These are phyloP conservation scores for Alternaria triticimaculans DNA, from an alignment of 2,329 filamentous ascomycete species.

Conservation along the genomic window DNA sequence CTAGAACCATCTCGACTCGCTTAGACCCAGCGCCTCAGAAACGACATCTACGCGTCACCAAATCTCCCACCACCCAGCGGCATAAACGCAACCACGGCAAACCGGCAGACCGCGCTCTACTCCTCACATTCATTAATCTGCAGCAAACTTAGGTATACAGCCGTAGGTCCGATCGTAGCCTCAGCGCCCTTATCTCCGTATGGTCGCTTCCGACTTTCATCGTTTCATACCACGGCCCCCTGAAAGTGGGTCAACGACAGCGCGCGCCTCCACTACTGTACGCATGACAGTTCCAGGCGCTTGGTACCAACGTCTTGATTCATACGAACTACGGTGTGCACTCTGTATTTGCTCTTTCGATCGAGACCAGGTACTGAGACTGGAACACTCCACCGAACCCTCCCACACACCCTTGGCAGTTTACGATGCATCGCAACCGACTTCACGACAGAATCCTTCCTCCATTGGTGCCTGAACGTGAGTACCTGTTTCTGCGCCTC, in stretches of 20 bases:
- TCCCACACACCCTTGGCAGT: not conserved
- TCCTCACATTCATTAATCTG: not conserved
- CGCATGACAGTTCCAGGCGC: slow-evolving; percentile 1
- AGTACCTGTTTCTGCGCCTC: not conserved
- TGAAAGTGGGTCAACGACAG: slow-evolving; percentile 3
- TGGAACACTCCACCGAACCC: not conserved
- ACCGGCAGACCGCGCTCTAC: not conserved
- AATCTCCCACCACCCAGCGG: not conserved
- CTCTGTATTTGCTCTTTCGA: not conserved
- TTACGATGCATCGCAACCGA: not conserved
- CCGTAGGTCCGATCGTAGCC: not conserved
- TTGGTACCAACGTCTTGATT: not conserved
- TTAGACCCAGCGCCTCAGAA: not conserved
- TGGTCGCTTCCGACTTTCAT: slow-evolving; percentile 7
- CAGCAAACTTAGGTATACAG: not conserved
- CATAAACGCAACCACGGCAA: not conserved
- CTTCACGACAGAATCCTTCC: no score
- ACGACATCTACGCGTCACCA: slow-evolving; percentile 2
- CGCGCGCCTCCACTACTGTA: slow-evolving; percentile 5
- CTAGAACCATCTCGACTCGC: not conserved
- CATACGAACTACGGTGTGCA: not conserved
- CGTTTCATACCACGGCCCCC: slow-evolving; percentile 2
- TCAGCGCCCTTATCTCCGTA: not conserved
- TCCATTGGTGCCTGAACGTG: not conserved
- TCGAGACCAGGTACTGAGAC: not conserved